Percentiles rank a stretch among this genome's conserved stretches.
phyloP scores from a whole-genome alignment of 495 filamentous ascomycete species.

The Jackrogersella minutella region DNA sequence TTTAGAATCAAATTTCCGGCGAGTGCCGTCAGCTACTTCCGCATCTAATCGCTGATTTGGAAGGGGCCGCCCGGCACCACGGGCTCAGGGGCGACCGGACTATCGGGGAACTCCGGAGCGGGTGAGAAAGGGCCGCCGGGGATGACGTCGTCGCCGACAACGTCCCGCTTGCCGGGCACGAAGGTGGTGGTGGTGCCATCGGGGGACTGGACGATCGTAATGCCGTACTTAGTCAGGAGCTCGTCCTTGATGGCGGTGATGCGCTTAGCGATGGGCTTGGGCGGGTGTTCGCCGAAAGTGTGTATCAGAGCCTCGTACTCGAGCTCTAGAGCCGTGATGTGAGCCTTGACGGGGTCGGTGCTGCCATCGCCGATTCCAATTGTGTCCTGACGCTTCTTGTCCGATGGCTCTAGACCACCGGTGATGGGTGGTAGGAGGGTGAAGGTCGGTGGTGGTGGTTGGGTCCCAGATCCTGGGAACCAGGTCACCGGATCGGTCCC shows the following conservation, averaged over 20 bases:
- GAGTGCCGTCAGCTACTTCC: not conserved
- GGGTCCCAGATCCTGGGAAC: constrained; percentile 20
- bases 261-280: constrained; percentile 39
- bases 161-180: constrained; percentile 48
- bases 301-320: constrained; percentile 40
- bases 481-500: constrained; percentile 26
- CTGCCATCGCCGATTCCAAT: constrained; percentile 31
- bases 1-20: not conserved
- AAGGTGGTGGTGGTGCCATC: constrained; percentile 49
- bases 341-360: constrained; percentile 29
- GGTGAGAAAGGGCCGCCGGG: constrained; percentile 42
- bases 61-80: constrained; percentile 43
- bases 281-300: constrained; percentile 34
- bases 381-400: constrained; percentile 43
- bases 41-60: constrained; percentile 32
- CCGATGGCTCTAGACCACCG: constrained; percentile 54
- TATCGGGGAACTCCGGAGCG: constrained; percentile 35
- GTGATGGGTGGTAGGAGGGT: constrained; percentile 41
- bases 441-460: constrained; percentile 35
- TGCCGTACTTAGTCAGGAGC: constrained; percentile 50
- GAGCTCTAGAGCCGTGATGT: constrained; percentile 42
- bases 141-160: constrained; percentile 33
- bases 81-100: constrained; percentile 43
- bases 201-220: constrained; percentile 47
- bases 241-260: constrained; percentile 40